These are phyloP conservation scores for Aureobasidium mangrovei DNA, from an alignment of 2,329 filamentous ascomycete genomes.

Conservation along the genomic window DNA sequence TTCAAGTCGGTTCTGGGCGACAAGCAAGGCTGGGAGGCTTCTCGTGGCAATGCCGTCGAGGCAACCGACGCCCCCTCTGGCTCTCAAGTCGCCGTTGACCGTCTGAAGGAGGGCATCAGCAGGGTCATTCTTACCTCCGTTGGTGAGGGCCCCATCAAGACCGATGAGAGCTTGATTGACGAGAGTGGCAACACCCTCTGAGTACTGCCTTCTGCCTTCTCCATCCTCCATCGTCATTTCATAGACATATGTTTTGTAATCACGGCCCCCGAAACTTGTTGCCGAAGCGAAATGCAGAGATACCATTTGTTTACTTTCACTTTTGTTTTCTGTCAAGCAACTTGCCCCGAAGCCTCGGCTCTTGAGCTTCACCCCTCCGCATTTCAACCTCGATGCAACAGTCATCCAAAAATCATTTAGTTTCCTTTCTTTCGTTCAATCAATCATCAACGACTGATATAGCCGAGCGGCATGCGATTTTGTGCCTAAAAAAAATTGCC, in stretches of 20 bases:
- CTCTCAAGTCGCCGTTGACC: conserved; percentile 49
- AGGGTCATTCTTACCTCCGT: conserved; percentile 87
- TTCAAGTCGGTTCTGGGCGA: conserved; percentile 60
- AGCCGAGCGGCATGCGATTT: too few relatives aligned
- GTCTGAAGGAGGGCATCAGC: conserved; percentile 69
- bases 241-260: conserved; percentile 9
- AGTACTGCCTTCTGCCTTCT: background rate
- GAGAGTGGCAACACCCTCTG: conserved; percentile 47
- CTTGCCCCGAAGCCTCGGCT: background rate
- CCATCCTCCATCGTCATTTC: background rate
- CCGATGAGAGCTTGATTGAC: conserved; percentile 66
- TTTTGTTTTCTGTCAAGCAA: background rate
- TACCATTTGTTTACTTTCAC: background rate
- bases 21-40: conserved; percentile 62
- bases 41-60: conserved; percentile 45
- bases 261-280: background rate
- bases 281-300: conserved; percentile 6
- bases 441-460: too few relatives aligned
- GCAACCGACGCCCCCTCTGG: conserved; percentile 46
- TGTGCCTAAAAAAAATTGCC: too few relatives aligned
- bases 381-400: background rate
- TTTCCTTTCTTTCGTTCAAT: too few relatives aligned
- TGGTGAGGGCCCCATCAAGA: conserved; percentile 77
- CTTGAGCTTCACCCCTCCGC: background rate
- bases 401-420: too few relatives aligned